phyloP scores from a whole-genome alignment of 2,329 filamentous ascomycete genomes.

The Pseudopyricularia javanii region DNA sequence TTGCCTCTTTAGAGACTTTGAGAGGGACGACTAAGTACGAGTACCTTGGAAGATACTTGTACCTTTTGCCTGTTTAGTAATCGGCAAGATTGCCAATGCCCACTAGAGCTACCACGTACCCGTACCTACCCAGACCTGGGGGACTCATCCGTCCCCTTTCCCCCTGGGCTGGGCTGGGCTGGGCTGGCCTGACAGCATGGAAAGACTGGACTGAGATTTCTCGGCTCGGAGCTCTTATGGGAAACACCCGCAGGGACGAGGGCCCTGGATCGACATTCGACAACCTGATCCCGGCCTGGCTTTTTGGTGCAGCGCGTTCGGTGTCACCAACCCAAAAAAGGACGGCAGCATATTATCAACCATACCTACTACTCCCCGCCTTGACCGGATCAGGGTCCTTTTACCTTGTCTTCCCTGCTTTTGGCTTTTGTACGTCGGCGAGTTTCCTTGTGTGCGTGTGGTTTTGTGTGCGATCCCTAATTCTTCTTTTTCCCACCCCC shows the following conservation, averaged over 20 bases:
- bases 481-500: no score
- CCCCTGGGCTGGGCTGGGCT: neutral
- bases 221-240: neutral
- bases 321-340: neutral
- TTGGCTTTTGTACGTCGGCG: no score
- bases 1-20: neutral
- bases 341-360: neutral
- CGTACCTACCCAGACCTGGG: no score
- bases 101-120: no score
- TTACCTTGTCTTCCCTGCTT: no score
- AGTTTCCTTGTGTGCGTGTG: no score
- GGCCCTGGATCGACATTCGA: neutral
- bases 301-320: neutral
- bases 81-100: neutral
- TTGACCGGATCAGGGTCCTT: neutral
- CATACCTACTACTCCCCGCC: neutral
- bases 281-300: neutral
- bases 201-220: no score
- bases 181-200: neutral
- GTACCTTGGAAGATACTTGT: no score
- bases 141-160: neutral
- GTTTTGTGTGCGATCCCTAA: no score
- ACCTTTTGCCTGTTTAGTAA: neutral
- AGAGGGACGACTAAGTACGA: no score
- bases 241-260: neutral